Evolutionary conservation across 129 eudicot genomes (phyloP), one percentile per base, ranked within the genome.

Genomic region (Sambucus nigra): DNA sequence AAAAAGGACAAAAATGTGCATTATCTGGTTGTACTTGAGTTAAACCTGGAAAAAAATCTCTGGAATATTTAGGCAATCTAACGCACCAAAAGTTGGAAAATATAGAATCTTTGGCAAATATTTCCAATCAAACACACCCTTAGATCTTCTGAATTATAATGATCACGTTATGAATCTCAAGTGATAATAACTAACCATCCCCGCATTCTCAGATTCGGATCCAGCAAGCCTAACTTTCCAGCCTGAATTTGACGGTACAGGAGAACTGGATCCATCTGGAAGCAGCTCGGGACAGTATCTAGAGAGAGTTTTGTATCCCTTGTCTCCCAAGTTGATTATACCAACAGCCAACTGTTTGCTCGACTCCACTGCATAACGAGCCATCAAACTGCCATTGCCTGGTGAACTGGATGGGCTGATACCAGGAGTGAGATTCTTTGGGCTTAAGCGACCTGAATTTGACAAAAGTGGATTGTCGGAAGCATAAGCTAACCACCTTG

Each of bases 201-300:
- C 88, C 15, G 80, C 77, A 49, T 61, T 68, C 54, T 75, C 71
- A 47, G 53, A 47, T 38, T 80, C 86, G 18, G 78, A 41, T 24
- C 70, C 71, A 28, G 69, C 64, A 40, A 61, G 17, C 61, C 61
- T 59, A 55, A 64, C 69, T 71, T 82, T 79, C 92, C 87, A 71
- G 52, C 63, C 64, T 10, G 83, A 66, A 68, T 62, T 75, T 22
- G 65, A 32, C 19, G 78, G 42, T 7, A 67, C 29, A 45, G 83
- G 31, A 32, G 79, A 64, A 51, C 40, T 51, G 0, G 94, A 66
- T 38, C 80, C 85, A 55, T 89, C 98, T 25, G 85, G 83, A 47
- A 84, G 86, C 57, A 73, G 75, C 27, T 89, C 98, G 23, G 83
- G 94, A 53, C 60, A 85, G 73, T 91, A 91, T 67, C 76, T 91